Evolutionary conservation across 345 rosid genomes (phyloP).

Genomic region (Lepidium didymum): DNA sequence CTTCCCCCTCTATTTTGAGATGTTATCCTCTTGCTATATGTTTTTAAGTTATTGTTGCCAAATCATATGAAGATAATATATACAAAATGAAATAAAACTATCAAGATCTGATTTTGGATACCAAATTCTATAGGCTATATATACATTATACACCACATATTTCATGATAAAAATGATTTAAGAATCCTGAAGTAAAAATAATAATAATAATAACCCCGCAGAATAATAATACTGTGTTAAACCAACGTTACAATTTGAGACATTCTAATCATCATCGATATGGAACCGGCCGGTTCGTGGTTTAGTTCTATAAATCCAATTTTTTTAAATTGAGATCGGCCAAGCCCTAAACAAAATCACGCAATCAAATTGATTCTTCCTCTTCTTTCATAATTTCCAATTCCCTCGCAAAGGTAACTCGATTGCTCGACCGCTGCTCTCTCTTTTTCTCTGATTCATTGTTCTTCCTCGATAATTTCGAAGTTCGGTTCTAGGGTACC

Average conservation of each 20-base stretch:
- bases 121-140: no score
- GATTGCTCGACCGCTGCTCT: not conserved
- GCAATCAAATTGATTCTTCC: not conserved
- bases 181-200: no score
- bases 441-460: not conserved
- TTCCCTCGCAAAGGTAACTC: not conserved
- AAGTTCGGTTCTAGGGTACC: not conserved
- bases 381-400: not conserved
- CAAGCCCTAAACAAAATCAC: not conserved
- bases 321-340: not conserved
- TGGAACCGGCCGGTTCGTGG: not conserved
- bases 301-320: not conserved
- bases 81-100: no score
- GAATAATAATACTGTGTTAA: no score
- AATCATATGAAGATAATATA: not conserved
- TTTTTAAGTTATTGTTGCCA: not conserved
- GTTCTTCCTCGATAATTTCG: not conserved
- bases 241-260: no score
- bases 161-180: no score
- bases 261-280: no score
- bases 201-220: no score
- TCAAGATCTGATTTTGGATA: no score
- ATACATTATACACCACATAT: no score
- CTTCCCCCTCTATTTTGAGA: not conserved
- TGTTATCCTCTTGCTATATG: not conserved